Evolutionary conservation across 768 basidiomycete genomes (phyloP).

Genomic region (Dentipellis fragilis): DNA sequence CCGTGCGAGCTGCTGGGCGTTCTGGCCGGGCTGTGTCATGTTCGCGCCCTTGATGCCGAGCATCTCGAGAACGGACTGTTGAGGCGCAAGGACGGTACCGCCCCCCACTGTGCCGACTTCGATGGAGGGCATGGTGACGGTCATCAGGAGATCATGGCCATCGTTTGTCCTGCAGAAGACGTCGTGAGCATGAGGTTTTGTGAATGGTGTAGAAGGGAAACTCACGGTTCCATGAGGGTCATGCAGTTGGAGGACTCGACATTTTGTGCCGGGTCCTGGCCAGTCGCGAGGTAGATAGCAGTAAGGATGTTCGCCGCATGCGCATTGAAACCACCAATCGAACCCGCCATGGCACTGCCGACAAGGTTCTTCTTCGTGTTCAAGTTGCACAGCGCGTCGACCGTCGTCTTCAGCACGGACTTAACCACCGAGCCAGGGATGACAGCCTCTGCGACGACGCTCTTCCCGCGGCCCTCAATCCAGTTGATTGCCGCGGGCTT

Average conservation of each 20-base stretch:
- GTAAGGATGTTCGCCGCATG: constrained; percentile 97
- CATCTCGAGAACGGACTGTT: constrained; percentile 86
- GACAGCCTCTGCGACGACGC: constrained; percentile 92
- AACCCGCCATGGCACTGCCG: constrained; percentile 96
- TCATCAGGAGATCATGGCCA: constrained; percentile 85
- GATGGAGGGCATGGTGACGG: constrained; percentile 96
- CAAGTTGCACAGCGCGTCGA: constrained; percentile 78
- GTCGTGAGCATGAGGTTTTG: constrained; percentile 3
- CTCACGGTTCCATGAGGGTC: constrained; percentile 97
- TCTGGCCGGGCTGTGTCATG: constrained; percentile 74
- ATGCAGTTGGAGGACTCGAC: constrained; percentile 98
- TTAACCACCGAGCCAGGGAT: constrained; percentile 83
- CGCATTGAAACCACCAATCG: constrained; percentile 97
- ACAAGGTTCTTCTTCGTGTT: constrained; percentile 97
- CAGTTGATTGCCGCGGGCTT: constrained; percentile 99
- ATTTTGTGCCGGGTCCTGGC: constrained; percentile 98
- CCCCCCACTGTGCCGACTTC: constrained; percentile 98
- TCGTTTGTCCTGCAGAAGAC: constrained; percentile 58
- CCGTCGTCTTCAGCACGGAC: constrained; percentile 91
- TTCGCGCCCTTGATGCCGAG: constrained; percentile 90
- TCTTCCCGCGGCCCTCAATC: constrained; percentile 99
- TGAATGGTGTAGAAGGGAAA: constrained; percentile 18
- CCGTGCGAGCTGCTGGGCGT: constrained; percentile 82
- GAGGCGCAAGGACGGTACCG: constrained; percentile 87
- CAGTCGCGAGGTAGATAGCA: constrained; percentile 90